Evolutionary conservation across 306 rosid genomes (phyloP), one percentile per base, ranked within the genome.

Genomic region (Medicago truncatula): DNA sequence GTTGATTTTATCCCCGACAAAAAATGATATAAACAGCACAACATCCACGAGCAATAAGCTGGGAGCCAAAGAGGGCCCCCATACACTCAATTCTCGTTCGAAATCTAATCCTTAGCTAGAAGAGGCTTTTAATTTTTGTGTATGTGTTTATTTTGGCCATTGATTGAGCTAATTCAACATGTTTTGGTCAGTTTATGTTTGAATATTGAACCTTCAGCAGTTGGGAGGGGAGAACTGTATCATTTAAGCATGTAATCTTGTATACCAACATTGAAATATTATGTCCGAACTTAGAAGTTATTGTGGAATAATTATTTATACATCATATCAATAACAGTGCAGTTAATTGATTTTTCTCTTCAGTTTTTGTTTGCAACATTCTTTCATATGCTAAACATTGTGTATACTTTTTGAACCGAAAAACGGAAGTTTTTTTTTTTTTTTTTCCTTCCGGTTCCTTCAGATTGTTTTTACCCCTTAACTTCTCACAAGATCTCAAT

Each of bases 221-320:
- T 38, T 2, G 71, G 52, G 47, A 43, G 9, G 8, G 17, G 63
- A 67, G 69, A 20, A 36, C 36, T 71, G 31, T 28, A 61, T 60
- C 20, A 78, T 70, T 46, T 16, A 34, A 10, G 44, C 36, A 56
- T 71, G 78, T 13, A 14, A 73, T 71, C 7, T 63, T 60, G 25
- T 38, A 70, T 25, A 14, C 40, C 10, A n/a, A 71, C 16, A 36
- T 20, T 52, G 14, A 41, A 52, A 76, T 39, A 9, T 39, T 63
- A 36, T 34, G 16, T 50, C 47, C 16, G 36, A 34, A 34, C 67
- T 40, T 4, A 40, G 46, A 43, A 23, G n/a, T 20, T 76, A 25
- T 1, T 38, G 7, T 40, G 70, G 39, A 76, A 43, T 73, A 65
- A 63, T 36, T 43, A 64, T 65, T 50, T 28, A 28, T 46, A 34